Percentiles rank a stretch among this genome's conserved stretches.
Evolutionary conservation across 139 green algal species (phyloP).

Genomic region (Trebouxia sp.): DNA sequence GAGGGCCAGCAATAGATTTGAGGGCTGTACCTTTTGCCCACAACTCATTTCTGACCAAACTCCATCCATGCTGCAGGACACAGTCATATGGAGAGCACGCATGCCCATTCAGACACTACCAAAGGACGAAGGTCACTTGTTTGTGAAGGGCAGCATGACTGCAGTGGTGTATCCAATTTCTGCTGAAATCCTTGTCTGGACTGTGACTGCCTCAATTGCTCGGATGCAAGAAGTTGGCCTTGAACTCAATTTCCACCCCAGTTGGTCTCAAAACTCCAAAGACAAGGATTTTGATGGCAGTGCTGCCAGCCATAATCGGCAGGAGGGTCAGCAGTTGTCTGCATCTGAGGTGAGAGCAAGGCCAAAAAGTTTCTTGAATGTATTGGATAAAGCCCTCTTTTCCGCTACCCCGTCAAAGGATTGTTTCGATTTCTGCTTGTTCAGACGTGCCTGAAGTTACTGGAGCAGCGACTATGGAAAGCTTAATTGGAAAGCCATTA

Average conservation of each 20-base stretch:
- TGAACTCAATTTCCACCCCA: neutral
- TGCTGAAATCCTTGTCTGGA: neutral
- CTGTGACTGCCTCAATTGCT: neutral
- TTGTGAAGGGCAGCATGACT: neutral
- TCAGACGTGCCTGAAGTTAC: too few species aligned
- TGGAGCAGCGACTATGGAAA: too few species aligned
- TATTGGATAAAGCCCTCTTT: too few species aligned
- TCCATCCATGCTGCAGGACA: neutral
- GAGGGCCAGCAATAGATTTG: too few species aligned
- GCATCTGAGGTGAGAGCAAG: neutral
- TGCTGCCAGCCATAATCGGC: too few species aligned
- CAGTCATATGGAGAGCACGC: neutral
- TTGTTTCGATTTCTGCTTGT: too few species aligned
- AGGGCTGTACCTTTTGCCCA: too few species aligned
- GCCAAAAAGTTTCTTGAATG: neutral
- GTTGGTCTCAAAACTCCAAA: neutral
- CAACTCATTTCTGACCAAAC: too few species aligned
- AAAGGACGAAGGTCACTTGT: neutral
- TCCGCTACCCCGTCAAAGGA: too few species aligned
- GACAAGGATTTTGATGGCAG: too few species aligned
- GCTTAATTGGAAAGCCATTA: too few species aligned
- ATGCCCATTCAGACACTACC: neutral
- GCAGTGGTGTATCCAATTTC: neutral
- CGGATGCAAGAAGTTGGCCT: neutral
- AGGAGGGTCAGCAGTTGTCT: conserved; percentile 1